Evolutionary conservation across 75 land plant species (phyloP).

Genomic region (Larix kaempferi): DNA sequence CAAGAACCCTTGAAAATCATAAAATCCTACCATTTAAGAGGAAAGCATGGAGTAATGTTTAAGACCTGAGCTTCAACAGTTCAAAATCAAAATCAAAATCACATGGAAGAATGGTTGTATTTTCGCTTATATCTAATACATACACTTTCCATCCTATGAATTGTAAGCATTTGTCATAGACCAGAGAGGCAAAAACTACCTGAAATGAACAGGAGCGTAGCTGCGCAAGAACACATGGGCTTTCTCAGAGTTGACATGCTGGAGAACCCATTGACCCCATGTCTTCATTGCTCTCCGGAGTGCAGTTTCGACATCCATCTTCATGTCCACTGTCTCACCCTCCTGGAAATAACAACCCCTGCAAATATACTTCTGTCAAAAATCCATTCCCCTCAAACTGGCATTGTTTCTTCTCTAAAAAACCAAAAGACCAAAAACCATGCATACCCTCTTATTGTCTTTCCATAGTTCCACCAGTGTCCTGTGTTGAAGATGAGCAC

Average conservation of each 20-base stretch:
- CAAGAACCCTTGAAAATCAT: too few relatives aligned
- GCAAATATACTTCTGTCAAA: neutral
- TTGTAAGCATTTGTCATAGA: neutral
- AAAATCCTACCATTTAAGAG: too few relatives aligned
- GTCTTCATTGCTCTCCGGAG: constrained; percentile 55
- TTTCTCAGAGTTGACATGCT: constrained; percentile 23
- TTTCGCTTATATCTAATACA: neutral
- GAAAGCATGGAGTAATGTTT: too few relatives aligned
- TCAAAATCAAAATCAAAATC: too few relatives aligned
- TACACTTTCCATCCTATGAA: neutral
- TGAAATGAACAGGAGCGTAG: constrained; percentile 73
- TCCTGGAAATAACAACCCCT: constrained; percentile 77
- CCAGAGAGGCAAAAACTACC: constrained; percentile 22
- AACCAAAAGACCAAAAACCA: constrained; percentile 30
- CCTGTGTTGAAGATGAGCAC: constrained; percentile 71
- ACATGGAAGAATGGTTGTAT: neutral
- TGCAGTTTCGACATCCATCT: constrained; percentile 56
- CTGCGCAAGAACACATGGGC: constrained; percentile 66
- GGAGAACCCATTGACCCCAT: constrained; percentile 47
- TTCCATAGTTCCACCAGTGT: constrained; percentile 83
- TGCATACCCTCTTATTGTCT: constrained; percentile 48
- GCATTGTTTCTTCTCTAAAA: neutral
- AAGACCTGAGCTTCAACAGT: too few relatives aligned
- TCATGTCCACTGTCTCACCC: constrained; percentile 42
- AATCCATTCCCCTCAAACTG: neutral